Evolutionary conservation across 306 rosid genomes (phyloP).

Genomic region (Medicago ruthenica): DNA sequence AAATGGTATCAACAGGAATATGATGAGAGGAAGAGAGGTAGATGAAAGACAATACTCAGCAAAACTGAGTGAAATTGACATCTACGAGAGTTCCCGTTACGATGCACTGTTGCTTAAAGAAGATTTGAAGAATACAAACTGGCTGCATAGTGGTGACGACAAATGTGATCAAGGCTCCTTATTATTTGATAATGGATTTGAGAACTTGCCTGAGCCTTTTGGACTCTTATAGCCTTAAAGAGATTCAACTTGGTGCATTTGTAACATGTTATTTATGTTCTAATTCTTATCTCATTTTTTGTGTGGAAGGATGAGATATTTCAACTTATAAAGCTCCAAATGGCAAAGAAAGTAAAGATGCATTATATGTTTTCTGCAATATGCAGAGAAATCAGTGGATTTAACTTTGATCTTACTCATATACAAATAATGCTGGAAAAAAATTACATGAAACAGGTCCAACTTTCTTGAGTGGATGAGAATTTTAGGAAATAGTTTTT

Average conservation of each 20-base stretch:
- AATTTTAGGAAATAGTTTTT: neutral
- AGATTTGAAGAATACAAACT: slow-evolving; percentile 84
- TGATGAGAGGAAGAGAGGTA: slow-evolving; percentile 55
- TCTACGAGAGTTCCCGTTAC: slow-evolving; percentile 90
- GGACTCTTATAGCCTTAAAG: slow-evolving; percentile 68
- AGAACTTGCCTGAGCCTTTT: slow-evolving; percentile 90
- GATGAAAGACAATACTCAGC: slow-evolving; percentile 59
- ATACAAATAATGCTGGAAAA: slow-evolving; percentile 39
- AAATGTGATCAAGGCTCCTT: slow-evolving; percentile 72
- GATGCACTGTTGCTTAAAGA: slow-evolving; percentile 90
- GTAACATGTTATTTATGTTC: slow-evolving; percentile 41
- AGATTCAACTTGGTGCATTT: slow-evolving; percentile 45
- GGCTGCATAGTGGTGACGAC: slow-evolving; percentile 87
- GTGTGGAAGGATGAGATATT: slow-evolving; percentile 54
- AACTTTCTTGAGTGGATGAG: neutral
- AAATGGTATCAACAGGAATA: slow-evolving; percentile 44
- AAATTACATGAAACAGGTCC: neutral
- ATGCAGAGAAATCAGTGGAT: slow-evolving; percentile 49
- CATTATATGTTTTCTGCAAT: slow-evolving; percentile 41
- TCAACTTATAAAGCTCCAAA: slow-evolving; percentile 48
- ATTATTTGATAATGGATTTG: slow-evolving; percentile 88
- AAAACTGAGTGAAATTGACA: slow-evolving; percentile 75
- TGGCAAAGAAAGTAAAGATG: slow-evolving; percentile 58
- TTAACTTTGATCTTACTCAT: slow-evolving; percentile 42
- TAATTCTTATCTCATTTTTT: slow-evolving; percentile 47